Evolutionary conservation across 805 yeast species (phyloP).

Genomic region (Metschnikowia drakensbergensis): DNA sequence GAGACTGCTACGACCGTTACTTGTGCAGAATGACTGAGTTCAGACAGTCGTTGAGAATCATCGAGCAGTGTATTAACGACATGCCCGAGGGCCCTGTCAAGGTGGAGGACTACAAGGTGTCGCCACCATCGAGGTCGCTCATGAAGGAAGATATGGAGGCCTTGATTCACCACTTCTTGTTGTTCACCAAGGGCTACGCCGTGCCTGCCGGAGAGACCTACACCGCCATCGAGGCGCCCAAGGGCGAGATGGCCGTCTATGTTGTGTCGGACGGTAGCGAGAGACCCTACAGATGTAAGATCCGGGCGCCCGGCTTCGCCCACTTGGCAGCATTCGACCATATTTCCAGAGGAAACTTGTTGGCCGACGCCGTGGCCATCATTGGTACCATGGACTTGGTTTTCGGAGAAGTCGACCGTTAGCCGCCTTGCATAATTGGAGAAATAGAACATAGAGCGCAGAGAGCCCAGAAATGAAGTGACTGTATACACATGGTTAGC

Average conservation of each 20-base stretch:
- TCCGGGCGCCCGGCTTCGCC: constrained; percentile 92
- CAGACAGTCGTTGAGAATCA: constrained; percentile 84
- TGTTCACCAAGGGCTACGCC: constrained; percentile 82
- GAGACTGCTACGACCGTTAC: constrained; percentile 90
- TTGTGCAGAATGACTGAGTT: constrained; percentile 87
- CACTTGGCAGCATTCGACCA: constrained; percentile 87
- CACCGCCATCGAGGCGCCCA: constrained; percentile 90
- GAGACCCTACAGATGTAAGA: constrained; percentile 88
- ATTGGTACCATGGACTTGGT: constrained; percentile 95
- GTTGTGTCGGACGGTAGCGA: constrained; percentile 86
- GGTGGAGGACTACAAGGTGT: constrained; percentile 83
- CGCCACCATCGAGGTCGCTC: constrained; percentile 73
- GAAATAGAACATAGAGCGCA: background rate
- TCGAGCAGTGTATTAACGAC: constrained; percentile 84
- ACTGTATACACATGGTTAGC: too few relatives aligned
- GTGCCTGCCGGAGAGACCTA: constrained; percentile 91
- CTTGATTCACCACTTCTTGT: constrained; percentile 81
- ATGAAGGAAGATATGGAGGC: constrained; percentile 96
- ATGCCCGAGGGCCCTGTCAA: constrained; percentile 92
- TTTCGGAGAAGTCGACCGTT: constrained; percentile 93
- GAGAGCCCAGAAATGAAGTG: background rate
- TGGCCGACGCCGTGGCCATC: constrained; percentile 90
- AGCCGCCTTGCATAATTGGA: constrained; percentile 14
- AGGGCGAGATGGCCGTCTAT: constrained; percentile 92
- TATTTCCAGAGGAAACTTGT: constrained; percentile 77